A percentile compares a stretch with the other conserved stretches of the same genome.
Conservation (phyloP, 768 basidiomycete species). For the Pulveroboletus sp. region DNA sequence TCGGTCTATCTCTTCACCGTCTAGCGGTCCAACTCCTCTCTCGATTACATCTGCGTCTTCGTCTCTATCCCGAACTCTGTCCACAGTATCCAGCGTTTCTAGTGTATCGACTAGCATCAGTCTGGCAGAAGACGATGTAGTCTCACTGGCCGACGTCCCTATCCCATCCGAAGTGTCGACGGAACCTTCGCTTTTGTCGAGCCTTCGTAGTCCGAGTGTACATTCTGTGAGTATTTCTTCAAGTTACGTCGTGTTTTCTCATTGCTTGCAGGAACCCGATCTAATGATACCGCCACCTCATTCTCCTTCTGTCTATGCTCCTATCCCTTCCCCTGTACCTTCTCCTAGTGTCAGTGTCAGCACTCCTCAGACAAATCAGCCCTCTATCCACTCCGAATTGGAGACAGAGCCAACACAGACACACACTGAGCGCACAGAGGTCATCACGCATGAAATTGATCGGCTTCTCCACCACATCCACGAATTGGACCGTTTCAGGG, state of each 20-base stretch:
- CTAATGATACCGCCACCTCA: constrained; percentile 33
- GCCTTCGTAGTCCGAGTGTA: constrained; percentile 27
- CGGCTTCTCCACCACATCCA: constrained; percentile 53
- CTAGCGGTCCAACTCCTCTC: constrained; percentile 30
- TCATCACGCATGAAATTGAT: constrained; percentile 52
- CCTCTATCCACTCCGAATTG: constrained; percentile 47
- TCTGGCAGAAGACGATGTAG: constrained; percentile 30
- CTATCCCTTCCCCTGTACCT: constrained; percentile 39
- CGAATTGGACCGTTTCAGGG: constrained; percentile 61
- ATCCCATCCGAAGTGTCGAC: constrained; percentile 43
- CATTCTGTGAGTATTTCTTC: constrained; percentile 36
- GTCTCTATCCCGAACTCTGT: constrained; percentile 37
- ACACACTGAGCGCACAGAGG: constrained; percentile 38
- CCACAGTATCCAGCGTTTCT: constrained; percentile 39
- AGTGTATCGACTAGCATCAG: constrained; percentile 42
- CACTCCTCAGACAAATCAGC: constrained; percentile 45
- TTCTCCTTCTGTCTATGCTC: constrained; percentile 20
- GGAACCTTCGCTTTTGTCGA: constrained; percentile 56
- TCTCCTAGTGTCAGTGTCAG: constrained; percentile 48
- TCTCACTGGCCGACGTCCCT: constrained; percentile 17
- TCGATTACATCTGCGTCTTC: constrained; percentile 30
- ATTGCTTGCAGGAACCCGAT: constrained; percentile 23
- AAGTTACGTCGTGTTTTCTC: background rate
- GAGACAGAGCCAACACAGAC: constrained; percentile 42
- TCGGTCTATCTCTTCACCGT: constrained; percentile 28